These are phyloP conservation scores for Colletotrichum sojae DNA, from an alignment of 2,329 filamentous ascomycete species.

Conservation along the genomic window DNA sequence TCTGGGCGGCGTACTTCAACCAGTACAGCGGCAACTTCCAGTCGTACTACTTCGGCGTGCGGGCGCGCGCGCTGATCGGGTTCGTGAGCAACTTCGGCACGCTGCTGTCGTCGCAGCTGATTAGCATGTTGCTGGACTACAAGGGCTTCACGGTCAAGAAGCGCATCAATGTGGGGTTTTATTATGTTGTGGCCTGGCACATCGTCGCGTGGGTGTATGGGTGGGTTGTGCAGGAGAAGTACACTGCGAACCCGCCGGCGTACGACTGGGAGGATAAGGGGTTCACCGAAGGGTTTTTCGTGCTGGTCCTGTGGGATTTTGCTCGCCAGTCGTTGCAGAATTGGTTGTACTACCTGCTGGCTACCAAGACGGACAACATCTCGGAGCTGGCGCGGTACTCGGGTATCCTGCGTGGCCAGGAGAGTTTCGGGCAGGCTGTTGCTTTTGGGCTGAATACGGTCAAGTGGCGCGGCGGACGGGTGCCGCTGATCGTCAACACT, in stretches of 20 bases:
- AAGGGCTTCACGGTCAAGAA: slow-evolving; percentile 53
- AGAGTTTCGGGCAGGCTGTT: slow-evolving; percentile 57
- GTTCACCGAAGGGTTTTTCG: slow-evolving; percentile 63
- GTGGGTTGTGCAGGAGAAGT: slow-evolving; percentile 67
- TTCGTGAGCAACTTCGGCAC: slow-evolving; percentile 54
- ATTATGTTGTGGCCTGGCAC: slow-evolving; percentile 60
- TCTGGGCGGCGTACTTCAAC: slow-evolving; percentile 49
- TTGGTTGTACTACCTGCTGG: slow-evolving; percentile 69
- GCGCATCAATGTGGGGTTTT: slow-evolving; percentile 60
- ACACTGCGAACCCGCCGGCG: slow-evolving; percentile 56
- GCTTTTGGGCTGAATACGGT: slow-evolving; percentile 56
- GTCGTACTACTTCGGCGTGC: slow-evolving; percentile 55
- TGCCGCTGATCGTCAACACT: slow-evolving; percentile 56
- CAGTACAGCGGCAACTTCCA: slow-evolving; percentile 62
- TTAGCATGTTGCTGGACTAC: slow-evolving; percentile 61
- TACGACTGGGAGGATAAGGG: slow-evolving; percentile 59
- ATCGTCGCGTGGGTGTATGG: slow-evolving; percentile 65
- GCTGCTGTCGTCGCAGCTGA: slow-evolving; percentile 60
- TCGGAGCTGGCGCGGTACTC: slow-evolving; percentile 62
- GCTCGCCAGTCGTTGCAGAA: slow-evolving; percentile 67
- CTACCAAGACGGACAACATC: slow-evolving; percentile 69
- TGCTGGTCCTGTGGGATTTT: slow-evolving; percentile 64
- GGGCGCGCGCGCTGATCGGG: slow-evolving; percentile 62
- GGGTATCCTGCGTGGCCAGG: slow-evolving; percentile 56
- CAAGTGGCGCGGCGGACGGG: slow-evolving; percentile 55